Base-by-base conservation (phyloP, 345 rosid genomes). In the Pseudoturritis turrita region DNA sequence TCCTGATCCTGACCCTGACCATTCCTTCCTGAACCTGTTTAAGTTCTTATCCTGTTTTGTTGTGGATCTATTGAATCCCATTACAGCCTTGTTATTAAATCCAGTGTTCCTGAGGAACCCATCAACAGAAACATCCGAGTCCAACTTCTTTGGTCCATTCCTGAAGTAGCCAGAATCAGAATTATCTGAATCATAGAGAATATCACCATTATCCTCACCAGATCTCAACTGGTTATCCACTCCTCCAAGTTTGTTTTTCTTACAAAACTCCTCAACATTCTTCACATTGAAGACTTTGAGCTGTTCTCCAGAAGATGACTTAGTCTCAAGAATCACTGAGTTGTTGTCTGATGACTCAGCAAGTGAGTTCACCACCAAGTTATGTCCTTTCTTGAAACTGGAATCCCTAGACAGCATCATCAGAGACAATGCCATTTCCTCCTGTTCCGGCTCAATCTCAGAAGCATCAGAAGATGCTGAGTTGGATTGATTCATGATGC, bases 371-470 rank as follows among this genome's bases (percentile, higher is more conserved):
- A 81, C 67, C 26, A 60, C 33, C 50, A 61, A 21, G 71, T 39
- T 75, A 41, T 62, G 53, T 54, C 82, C 83, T 60, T 86, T 89
- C 78, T 75, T 83, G 55, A 81, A 77, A 68, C 80, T 74, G 45
- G 89, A 83, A 64, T 92, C 98, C 68, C 84, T 89, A 0, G 98
- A 92, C 60, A 92, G 53, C 98, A 88, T 82, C 95, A 92, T 89
- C 79, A 92, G 62, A 78, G 92, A 83, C 85, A 63, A 76, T 15
- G 98, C 98, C 21, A 84, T 74, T 64, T 87, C 98, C 75, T 92
- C 89, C 52, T 86, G 95, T 10, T 89, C 96, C 23, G 82, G 86
- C 87, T 88, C 89, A 3, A 88, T 76, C 81, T 77, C 95, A 37
- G 95, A 89, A 53, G 78, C 84, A 40, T 70, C 80, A 2, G 79